Evolutionary conservation across 352 stramenopile species (phyloP).

Genomic region (Phytophthora palmivora): DNA sequence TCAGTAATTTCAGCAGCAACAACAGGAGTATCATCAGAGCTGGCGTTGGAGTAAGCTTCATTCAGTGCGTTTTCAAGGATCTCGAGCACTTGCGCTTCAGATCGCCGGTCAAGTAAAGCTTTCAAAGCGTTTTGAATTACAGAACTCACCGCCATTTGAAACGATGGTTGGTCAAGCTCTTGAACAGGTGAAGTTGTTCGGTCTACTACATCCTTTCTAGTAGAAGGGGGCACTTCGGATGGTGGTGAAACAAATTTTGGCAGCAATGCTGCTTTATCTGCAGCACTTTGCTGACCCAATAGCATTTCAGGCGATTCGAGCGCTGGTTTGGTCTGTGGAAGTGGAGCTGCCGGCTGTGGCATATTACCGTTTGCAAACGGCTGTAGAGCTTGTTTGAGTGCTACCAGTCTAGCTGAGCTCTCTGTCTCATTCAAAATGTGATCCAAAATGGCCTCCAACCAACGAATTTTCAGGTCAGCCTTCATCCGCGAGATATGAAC

Average conservation of each 20-base stretch:
- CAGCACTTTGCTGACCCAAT: conserved; percentile 32
- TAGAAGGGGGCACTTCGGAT: background rate
- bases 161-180: conserved; percentile 10
- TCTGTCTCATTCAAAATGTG: conserved; percentile 51
- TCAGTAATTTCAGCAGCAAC: background rate
- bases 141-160: conserved; percentile 1
- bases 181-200: conserved; percentile 48
- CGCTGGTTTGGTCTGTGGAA: conserved; percentile 10
- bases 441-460: conserved; percentile 61
- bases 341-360: conserved; percentile 9
- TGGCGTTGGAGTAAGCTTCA: background rate
- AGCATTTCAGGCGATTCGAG: conserved; percentile 39
- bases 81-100: conserved; percentile 50
- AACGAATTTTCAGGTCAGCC: conserved; percentile 66
- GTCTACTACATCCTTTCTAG: conserved; percentile 19
- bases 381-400: conserved; percentile 55
- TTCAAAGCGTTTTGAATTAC: conserved; percentile 47
- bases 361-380: conserved; percentile 57
- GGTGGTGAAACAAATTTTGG: conserved; percentile 24
- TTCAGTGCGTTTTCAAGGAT: conserved; percentile 41
- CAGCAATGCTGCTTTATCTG: conserved; percentile 41
- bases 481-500: conserved; percentile 44
- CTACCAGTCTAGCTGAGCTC: conserved; percentile 47
- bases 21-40: background rate
- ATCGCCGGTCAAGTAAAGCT: conserved; percentile 40